Base-by-base conservation (phyloP, 345 rosid species). In the Excoecaria cochinchinensis region DNA sequence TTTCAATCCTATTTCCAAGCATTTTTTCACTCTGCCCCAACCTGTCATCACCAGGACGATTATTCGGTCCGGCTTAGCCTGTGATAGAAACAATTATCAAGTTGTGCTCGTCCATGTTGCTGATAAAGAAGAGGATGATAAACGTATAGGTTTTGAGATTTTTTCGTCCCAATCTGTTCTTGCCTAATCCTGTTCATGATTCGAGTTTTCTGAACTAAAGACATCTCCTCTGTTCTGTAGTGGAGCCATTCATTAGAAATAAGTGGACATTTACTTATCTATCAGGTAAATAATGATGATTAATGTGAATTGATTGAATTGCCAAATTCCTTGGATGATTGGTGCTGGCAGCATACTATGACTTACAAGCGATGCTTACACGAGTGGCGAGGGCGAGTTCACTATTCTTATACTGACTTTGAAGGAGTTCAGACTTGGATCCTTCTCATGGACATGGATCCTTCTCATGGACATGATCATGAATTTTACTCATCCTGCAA, bases 371-470 rank as follows among this genome's bases (percentile, higher is more conserved):
- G 70, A 25, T 59, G 78, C 70, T 74, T 77, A 38, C 71, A 76
- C 74, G 81, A 81, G 66, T 74, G 74, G 11, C 58, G 67, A 16
- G 79, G 78, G 21, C 50, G 42, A 59, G 52, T 81, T 40, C 70
- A 60, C 17, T 74, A 66, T 50, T 22, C 69, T 46, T 74, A 81
- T 36, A 8, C 69, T 31, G 84, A 77, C 59, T 7, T 9, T 39
- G 72, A 71, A 4, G 79, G 81, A 8, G 46, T 81, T 81, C 79
- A 81, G 0, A 53, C 67, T 17, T 70, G 76, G 84, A 22, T 36
- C 44, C 76, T 81, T n/a, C 77, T 81, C n/a, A n/a, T n/a, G n/a
- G 0, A 53, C 67, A 13, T 70, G 76, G 84, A 22, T 36, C 44
- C 76, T 81, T n/a, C 77, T 67, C 59, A 66, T 13, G 38, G 70